A percentile compares a stretch with the other conserved stretches of the same genome.
These are phyloP conservation scores for Penicillium ochrochloron DNA, from an alignment of 495 filamentous ascomycete genomes.

Conservation along the genomic window DNA sequence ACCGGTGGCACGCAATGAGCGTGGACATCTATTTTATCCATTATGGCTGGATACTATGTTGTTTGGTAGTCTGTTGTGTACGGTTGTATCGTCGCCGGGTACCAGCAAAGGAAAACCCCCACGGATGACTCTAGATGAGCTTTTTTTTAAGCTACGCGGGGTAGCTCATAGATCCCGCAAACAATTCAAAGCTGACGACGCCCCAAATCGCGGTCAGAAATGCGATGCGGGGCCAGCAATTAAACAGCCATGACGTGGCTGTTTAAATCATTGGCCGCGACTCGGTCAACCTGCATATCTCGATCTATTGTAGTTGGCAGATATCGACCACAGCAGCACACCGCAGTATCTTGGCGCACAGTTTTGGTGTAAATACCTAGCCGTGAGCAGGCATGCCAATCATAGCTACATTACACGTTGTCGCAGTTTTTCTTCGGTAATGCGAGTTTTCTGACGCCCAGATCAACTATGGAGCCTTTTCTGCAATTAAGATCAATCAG, in stretches of 20 bases:
- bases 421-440: background rate
- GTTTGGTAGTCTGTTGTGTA: background rate
- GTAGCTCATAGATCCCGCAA: background rate
- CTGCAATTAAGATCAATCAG: too few relatives aligned
- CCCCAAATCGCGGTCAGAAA: background rate
- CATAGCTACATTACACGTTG: background rate
- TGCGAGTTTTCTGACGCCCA: too few relatives aligned
- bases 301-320: too few relatives aligned
- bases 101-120: background rate
- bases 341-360: slow-evolving; percentile 10
- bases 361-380: background rate
- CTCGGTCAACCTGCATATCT: background rate
- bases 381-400: background rate
- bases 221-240: background rate
- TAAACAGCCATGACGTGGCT: background rate
- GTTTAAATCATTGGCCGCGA: background rate
- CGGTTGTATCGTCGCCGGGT: too few relatives aligned
- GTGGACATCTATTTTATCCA: slow-evolving; percentile 43
- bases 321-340: background rate
- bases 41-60: background rate
- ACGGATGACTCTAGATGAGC: background rate
- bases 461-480: too few relatives aligned
- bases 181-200: background rate
- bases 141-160: background rate
- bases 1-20: slow-evolving; percentile 40